Evolutionary conservation across 768 basidiomycete genomes (phyloP).

Genomic region (Chalciporus sphaerocephalus): DNA sequence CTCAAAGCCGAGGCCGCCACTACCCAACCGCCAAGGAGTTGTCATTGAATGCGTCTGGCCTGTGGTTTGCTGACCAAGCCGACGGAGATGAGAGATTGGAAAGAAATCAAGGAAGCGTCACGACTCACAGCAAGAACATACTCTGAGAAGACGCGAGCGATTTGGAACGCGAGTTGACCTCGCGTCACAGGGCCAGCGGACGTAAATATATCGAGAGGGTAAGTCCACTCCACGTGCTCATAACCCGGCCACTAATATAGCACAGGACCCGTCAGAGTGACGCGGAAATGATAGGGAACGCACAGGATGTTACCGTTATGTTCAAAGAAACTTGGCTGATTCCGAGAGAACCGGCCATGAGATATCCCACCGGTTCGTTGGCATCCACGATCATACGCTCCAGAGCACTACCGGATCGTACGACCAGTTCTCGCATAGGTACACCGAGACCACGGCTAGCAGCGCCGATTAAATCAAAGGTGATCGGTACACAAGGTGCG

Average conservation of each 20-base stretch:
- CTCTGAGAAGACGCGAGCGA: conserved; percentile 36
- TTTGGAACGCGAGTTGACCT: conserved; percentile 35
- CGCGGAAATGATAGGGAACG: not conserved
- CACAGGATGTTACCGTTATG: conserved; percentile 34
- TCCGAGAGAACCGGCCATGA: conserved; percentile 27
- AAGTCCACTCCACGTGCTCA: conserved; percentile 37
- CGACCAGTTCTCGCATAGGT: conserved; percentile 42
- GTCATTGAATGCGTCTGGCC: conserved; percentile 18
- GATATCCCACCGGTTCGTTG: conserved; percentile 37
- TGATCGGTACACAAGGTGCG: conserved; percentile 28
- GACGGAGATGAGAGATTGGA: not conserved
- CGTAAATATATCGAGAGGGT: conserved; percentile 33
- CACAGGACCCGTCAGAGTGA: conserved; percentile 6
- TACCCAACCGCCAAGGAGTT: conserved; percentile 34
- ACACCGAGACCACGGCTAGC: conserved; percentile 38
- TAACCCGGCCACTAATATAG: conserved; percentile 47
- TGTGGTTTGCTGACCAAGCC: conserved; percentile 28
- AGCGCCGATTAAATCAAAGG: conserved; percentile 43
- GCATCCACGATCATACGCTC: conserved; percentile 39
- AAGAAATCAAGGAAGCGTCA: not conserved
- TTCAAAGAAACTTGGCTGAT: conserved; percentile 34
- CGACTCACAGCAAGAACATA: conserved; percentile 37
- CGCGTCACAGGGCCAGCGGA: conserved; percentile 40
- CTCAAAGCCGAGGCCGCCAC: conserved; percentile 35
- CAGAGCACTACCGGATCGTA: conserved; percentile 34